Evolutionary conservation across 1,139 yeast species (phyloP).

Genomic region (Yamadazyma diddensiae): DNA sequence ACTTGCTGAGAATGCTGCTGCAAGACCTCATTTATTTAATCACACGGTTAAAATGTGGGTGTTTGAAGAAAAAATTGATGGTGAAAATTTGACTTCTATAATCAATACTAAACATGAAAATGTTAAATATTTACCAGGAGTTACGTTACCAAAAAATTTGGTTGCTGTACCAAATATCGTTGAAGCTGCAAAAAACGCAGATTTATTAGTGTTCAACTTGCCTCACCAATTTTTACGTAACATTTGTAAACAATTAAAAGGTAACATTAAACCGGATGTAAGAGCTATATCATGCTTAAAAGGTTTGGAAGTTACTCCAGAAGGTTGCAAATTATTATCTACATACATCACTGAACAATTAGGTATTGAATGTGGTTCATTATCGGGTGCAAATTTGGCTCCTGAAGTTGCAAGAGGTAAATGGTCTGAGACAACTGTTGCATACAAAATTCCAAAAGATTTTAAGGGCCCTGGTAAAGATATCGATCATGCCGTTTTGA

Average conservation of each 20-base stretch:
- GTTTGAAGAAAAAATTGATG: slow-evolving; percentile 41
- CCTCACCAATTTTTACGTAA: slow-evolving; percentile 48
- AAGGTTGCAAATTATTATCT: slow-evolving; percentile 44
- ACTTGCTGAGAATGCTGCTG: slow-evolving; percentile 41
- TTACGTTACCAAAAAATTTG: slow-evolving; percentile 42
- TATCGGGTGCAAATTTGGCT: slow-evolving; percentile 49
- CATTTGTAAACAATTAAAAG: slow-evolving; percentile 37
- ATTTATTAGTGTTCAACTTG: slow-evolving; percentile 44
- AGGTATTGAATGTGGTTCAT: slow-evolving; percentile 45
- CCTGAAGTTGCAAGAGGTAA: slow-evolving; percentile 46
- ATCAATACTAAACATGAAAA: slow-evolving; percentile 45
- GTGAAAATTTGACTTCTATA: slow-evolving; percentile 42
- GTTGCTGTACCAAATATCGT: slow-evolving; percentile 39
- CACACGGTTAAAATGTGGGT: slow-evolving; percentile 49
- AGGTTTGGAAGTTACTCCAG: slow-evolving; percentile 45
- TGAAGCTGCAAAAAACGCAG: slow-evolving; percentile 40
- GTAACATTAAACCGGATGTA: slow-evolving; percentile 35
- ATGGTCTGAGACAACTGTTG: slow-evolving; percentile 52
- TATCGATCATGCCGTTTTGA: slow-evolving; percentile 39
- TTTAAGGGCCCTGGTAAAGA: slow-evolving; percentile 42
- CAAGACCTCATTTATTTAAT: slow-evolving; percentile 38
- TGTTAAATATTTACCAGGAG: slow-evolving; percentile 45
- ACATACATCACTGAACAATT: slow-evolving; percentile 42
- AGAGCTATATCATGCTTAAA: slow-evolving; percentile 49
- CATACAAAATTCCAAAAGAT: slow-evolving; percentile 40